phyloP scores from a whole-genome alignment of 1,284 basidiomycete genomes.

The Melampsora larici-populina region DNA sequence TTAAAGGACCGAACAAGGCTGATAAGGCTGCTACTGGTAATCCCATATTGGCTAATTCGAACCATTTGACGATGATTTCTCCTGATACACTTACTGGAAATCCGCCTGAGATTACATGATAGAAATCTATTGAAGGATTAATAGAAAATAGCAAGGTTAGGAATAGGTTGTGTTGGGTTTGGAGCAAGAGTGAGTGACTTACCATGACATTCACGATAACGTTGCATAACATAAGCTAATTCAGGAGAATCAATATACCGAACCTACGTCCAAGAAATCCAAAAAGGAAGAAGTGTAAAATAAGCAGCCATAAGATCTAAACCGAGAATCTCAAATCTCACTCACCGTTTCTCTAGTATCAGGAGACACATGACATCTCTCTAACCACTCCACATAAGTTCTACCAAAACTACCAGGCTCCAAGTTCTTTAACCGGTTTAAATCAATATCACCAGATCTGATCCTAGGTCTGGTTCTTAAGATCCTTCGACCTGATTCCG shows the following conservation, averaged over 20 bases:
- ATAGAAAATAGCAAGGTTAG: not conserved
- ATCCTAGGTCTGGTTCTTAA: conserved; percentile 79
- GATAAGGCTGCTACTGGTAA: conserved; percentile 83
- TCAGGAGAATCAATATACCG: conserved; percentile 90
- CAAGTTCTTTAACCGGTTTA: conserved; percentile 64
- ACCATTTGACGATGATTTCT: conserved; percentile 92
- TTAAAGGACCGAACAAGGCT: conserved; percentile 65
- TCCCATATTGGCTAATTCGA: conserved; percentile 88
- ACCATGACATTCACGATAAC: conserved; percentile 88
- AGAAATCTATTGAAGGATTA: conserved; percentile 65
- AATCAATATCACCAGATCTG: conserved; percentile 71
- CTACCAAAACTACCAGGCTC: conserved; percentile 79
- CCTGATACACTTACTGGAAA: conserved; percentile 79
- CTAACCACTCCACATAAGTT: conserved; percentile 86
- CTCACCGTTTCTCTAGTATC: conserved; percentile 86
- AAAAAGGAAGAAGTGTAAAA: too few relatives aligned
- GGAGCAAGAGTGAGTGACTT: too few relatives aligned
- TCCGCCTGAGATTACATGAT: conserved; percentile 81
- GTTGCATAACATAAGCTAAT: conserved; percentile 93
- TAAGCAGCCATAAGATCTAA: not conserved
- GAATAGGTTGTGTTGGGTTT: too few relatives aligned
- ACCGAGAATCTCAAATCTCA: conserved; percentile 40
- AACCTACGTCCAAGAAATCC: conserved; percentile 60
- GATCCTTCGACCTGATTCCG: conserved; percentile 70
- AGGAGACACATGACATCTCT: conserved; percentile 83